Evolutionary conservation across 78 protist species (phyloP).

Genomic region (Planoprotostelium fungivorum): DNA sequence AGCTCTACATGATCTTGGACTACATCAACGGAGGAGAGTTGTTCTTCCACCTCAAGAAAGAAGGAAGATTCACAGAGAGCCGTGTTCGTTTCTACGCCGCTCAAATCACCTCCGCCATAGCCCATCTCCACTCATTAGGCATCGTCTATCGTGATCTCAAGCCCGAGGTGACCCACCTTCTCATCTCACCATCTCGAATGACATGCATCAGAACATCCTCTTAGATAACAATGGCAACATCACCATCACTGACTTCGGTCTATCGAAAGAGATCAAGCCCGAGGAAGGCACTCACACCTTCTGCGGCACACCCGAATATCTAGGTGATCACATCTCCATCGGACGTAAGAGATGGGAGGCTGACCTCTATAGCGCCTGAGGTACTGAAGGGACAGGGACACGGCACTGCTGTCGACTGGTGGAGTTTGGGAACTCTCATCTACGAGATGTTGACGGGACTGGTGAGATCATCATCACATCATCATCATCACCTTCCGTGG

Average conservation of each 20-base stretch:
- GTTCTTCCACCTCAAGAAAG: conserved; percentile 84
- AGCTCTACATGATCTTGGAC: conserved; percentile 77
- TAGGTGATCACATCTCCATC: conserved; percentile 29
- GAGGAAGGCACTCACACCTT: conserved; percentile 78
- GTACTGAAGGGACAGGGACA: conserved; percentile 79
- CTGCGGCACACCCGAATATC: conserved; percentile 98
- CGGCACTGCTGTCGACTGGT: conserved; percentile 93
- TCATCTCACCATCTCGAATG: neutral
- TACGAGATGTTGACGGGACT: conserved; percentile 90
- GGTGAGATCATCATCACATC: neutral
- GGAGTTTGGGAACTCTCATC: conserved; percentile 86
- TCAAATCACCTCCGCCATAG: conserved; percentile 77
- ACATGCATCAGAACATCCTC: conserved; percentile 71
- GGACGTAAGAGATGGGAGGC: neutral
- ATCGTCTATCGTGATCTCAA: conserved; percentile 92
- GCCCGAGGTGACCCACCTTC: conserved; percentile 77
- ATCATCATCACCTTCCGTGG: neutral
- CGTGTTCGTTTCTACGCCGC: conserved; percentile 84
- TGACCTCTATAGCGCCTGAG: conserved; percentile 92
- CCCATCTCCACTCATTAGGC: conserved; percentile 74
- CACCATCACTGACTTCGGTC: conserved; percentile 95
- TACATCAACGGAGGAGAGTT: conserved; percentile 83
- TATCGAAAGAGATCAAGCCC: conserved; percentile 79
- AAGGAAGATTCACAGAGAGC: conserved; percentile 67
- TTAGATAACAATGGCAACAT: conserved; percentile 90